Evolutionary conservation across 306 rosid species (phyloP).

Genomic region (Vicia faba): DNA sequence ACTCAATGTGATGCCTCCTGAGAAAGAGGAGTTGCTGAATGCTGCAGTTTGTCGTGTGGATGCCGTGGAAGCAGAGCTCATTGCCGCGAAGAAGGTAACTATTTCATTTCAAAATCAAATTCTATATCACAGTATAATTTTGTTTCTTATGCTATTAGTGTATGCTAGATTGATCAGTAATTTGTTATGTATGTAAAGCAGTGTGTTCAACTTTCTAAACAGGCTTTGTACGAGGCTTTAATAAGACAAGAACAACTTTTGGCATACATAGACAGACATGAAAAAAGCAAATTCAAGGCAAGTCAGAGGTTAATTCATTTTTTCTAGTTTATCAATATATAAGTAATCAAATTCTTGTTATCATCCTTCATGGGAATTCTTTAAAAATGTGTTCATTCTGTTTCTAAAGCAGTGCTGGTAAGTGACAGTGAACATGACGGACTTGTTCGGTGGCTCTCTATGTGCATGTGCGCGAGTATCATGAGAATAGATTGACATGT

Average conservation of each 20-base stretch:
- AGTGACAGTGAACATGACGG: slow-evolving; percentile 35
- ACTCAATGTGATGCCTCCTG: slow-evolving; percentile 71
- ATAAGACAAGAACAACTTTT: slow-evolving; percentile 83
- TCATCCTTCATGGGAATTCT: slow-evolving; percentile 15
- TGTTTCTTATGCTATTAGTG: not conserved
- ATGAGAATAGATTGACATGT: not conserved
- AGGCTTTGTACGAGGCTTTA: slow-evolving; percentile 78
- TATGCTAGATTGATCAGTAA: not conserved
- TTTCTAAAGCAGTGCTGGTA: slow-evolving; percentile 65
- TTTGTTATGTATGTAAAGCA: slow-evolving; percentile 8
- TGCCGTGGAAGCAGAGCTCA: slow-evolving; percentile 84
- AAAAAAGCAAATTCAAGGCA: slow-evolving; percentile 53
- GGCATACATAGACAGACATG: slow-evolving; percentile 60
- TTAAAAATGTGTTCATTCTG: slow-evolving; percentile 33
- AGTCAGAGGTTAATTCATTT: slow-evolving; percentile 35
- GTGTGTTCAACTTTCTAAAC: slow-evolving; percentile 33
- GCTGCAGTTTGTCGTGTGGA: slow-evolving; percentile 83
- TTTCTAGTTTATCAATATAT: not conserved
- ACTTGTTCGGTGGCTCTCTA: slow-evolving; percentile 13
- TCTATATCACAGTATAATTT: not conserved
- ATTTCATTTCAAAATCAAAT: slow-evolving; percentile 15
- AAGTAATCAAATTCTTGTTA: not conserved
- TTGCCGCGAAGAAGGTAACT: slow-evolving; percentile 73
- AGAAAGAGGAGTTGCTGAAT: slow-evolving; percentile 76
- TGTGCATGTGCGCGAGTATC: not conserved